phyloP scores from a whole-genome alignment of 768 basidiomycete species.

The Boletus vinaceobasis region DNA sequence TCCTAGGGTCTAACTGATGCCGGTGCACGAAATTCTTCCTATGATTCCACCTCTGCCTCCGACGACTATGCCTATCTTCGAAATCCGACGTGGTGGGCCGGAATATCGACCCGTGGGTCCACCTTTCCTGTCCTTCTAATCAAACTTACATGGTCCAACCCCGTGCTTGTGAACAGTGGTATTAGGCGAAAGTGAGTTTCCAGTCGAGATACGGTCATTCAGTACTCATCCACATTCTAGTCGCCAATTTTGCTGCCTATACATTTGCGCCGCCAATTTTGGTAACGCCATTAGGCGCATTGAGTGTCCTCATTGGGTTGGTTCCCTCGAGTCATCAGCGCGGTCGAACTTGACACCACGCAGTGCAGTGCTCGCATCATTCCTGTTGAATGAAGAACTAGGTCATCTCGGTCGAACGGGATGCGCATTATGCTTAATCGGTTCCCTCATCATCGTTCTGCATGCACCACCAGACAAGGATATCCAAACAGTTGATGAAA shows the following conservation, averaged over 20 bases:
- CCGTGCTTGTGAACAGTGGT: conserved; percentile 60
- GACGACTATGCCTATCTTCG: conserved; percentile 83
- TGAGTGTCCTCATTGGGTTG: conserved; percentile 95
- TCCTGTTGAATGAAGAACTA: conserved; percentile 88
- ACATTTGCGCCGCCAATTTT: conserved; percentile 97
- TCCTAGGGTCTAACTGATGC: conserved; percentile 86
- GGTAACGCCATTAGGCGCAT: conserved; percentile 96
- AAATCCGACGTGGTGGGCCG: conserved; percentile 97
- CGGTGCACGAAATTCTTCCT: conserved; percentile 50
- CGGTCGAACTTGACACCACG: conserved; percentile 9
- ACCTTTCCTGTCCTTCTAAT: neutral
- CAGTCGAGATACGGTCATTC: neutral
- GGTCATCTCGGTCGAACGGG: conserved; percentile 90
- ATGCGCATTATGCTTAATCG: conserved; percentile 78
- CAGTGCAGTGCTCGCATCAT: conserved; percentile 91
- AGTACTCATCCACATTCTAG: conserved; percentile 32
- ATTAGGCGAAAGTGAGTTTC: conserved; percentile 78
- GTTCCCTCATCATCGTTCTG: conserved; percentile 90
- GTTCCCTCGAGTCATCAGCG: conserved; percentile 22
- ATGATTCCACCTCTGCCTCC: conserved; percentile 49
- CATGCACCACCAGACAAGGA: conserved; percentile 97
- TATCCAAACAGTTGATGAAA: conserved; percentile 89
- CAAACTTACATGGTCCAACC: conserved; percentile 6
- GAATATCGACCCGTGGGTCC: conserved; percentile 83
- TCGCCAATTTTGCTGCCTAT: conserved; percentile 93